phyloP scores from a whole-genome alignment of 305 asterid genomes.

The Fraxinus sp. region DNA sequence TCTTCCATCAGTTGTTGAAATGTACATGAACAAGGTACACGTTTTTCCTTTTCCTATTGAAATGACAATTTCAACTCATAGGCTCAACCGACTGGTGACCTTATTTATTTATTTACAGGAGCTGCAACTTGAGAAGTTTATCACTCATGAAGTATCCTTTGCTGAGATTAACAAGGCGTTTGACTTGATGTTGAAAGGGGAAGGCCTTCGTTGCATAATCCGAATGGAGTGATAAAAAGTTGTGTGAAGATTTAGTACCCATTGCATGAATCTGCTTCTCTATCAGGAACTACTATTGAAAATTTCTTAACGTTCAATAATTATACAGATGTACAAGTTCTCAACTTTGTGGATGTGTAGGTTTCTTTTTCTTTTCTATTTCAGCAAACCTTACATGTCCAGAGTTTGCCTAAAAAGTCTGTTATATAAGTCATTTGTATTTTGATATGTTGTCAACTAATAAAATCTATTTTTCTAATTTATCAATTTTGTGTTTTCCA shows the following conservation, averaged over 20 bases:
- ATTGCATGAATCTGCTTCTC: neutral
- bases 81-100: neutral
- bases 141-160: neutral
- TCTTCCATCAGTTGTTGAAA: conserved; percentile 48
- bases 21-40: conserved; percentile 54
- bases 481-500: neutral
- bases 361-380: neutral
- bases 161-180: neutral
- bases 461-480: neutral
- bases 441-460: neutral
- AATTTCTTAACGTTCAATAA: neutral
- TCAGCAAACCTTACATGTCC: neutral
- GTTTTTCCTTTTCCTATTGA: neutral
- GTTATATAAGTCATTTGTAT: neutral
- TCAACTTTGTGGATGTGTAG: neutral
- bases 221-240: neutral
- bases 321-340: neutral
- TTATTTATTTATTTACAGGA: neutral
- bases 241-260: neutral
- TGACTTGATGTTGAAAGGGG: neutral
- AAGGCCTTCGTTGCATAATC: neutral
- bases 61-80: neutral
- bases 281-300: neutral
- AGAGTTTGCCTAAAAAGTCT: neutral
- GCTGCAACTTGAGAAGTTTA: neutral